Evolutionary conservation across 192 early-diverging fungal genomes (phyloP).

Genomic region (Backusella australiensis): DNA sequence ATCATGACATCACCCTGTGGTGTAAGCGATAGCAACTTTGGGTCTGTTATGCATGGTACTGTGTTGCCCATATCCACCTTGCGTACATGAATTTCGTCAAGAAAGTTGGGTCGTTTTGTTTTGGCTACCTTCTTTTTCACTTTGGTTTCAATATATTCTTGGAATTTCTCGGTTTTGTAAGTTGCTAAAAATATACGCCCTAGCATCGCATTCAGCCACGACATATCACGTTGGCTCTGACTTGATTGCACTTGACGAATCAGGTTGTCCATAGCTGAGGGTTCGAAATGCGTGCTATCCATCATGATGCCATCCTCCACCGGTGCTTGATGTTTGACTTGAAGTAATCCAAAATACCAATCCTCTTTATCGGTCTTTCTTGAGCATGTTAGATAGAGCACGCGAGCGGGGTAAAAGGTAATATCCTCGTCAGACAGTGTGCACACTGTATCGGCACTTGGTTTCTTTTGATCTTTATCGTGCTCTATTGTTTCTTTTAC

Average conservation of each 20-base stretch:
- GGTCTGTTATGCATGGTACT: constrained; percentile 77
- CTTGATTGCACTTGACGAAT: constrained; percentile 49
- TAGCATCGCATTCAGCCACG: constrained; percentile 85
- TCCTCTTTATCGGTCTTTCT: constrained; percentile 81
- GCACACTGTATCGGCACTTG: constrained; percentile 60
- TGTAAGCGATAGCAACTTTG: constrained; percentile 63
- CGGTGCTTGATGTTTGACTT: constrained; percentile 58
- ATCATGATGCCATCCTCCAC: constrained; percentile 28
- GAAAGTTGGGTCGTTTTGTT: constrained; percentile 63
- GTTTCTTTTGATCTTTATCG: neutral
- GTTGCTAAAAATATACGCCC: constrained; percentile 77
- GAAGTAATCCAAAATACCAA: constrained; percentile 82
- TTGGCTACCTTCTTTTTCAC: constrained; percentile 66
- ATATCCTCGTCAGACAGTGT: constrained; percentile 43
- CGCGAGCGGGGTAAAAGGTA: constrained; percentile 49
- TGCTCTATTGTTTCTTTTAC: constrained; percentile 6
- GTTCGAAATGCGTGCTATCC: constrained; percentile 41
- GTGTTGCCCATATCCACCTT: constrained; percentile 78
- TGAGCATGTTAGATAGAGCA: constrained; percentile 59
- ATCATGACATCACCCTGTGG: constrained; percentile 67
- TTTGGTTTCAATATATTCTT: constrained; percentile 62
- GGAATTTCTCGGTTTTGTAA: constrained; percentile 60
- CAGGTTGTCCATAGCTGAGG: constrained; percentile 38
- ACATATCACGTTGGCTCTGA: constrained; percentile 46
- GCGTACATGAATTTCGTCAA: constrained; percentile 78